Base-by-base conservation (phyloP, 2,329 filamentous ascomycete genomes). In the Cytospora leucostoma region DNA sequence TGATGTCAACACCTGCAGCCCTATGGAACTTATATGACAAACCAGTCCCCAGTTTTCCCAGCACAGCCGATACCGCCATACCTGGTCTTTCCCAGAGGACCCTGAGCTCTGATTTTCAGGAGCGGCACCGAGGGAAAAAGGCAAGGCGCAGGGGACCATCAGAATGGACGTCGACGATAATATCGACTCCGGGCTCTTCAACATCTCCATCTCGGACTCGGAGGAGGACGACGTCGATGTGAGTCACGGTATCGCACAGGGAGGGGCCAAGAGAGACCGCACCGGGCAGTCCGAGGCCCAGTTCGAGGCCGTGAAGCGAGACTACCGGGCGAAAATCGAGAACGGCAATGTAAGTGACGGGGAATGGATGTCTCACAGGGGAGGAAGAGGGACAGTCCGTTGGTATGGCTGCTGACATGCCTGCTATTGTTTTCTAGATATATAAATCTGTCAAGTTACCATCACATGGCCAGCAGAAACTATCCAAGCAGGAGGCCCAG, bases 311-410 rank as follows among this genome's bases (percentile, higher is more conserved):
- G 74, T 86, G 3, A 79, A 78, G 70, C 71, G 68, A 5, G 72
- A 68, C 1, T 86, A 86, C 63, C 68, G 67, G 17, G 75, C 75
- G 27, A 84, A 83, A 67, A 69, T 84, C 44, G 82, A 86, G 69
- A 83, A 85, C 65, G 84, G 84, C 63, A 74, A 85, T 67, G 84
- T 84, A 70, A 66, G 76, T 70, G 38, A 49, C 44, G 4, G 8
- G 35, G 17, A n/a, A 51, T 51, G 8, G 2, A 3, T 4, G 10
- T 12, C 21, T 52, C 33, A 52, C 50, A 40, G 12, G 15, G 7
- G 7, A 13, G 2, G 12, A 40, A 17, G 13, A 7, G 17, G n/a
- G 38, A 17, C 19, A 19, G 62, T 37, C 27, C 21, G 33, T n/a
- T 47, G n/a, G 34, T 19, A 27, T 27, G 8, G 34, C 49, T 12